Conservation (phyloP, 495 filamentous ascomycete species). For the Neurospora intermedia region DNA sequence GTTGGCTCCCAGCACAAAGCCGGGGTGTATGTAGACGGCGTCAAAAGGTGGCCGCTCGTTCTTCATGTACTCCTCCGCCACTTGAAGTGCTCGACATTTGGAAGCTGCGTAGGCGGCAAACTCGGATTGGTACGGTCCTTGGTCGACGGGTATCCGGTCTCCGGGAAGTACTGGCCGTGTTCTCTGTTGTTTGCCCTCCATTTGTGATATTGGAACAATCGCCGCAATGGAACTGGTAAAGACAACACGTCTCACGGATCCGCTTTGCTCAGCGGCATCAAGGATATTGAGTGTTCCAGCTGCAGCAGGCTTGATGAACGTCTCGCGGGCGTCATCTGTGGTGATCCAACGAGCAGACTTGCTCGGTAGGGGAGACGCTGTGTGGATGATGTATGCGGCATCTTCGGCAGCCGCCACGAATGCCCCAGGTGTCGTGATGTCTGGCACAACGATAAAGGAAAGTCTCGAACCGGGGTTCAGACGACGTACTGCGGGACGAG, state of each 20-base stretch:
- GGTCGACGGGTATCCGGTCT: slow-evolving; percentile 17
- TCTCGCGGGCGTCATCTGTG: slow-evolving; percentile 41
- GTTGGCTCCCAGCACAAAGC: slow-evolving; percentile 34
- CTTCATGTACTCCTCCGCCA: slow-evolving; percentile 31
- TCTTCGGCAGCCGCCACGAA: slow-evolving; percentile 37
- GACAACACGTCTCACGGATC: slow-evolving; percentile 53
- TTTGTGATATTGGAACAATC: slow-evolving; percentile 16
- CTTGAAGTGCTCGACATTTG: slow-evolving; percentile 32
- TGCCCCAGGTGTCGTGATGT: slow-evolving; percentile 31
- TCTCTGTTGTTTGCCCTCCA: slow-evolving; percentile 11
- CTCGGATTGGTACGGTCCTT: slow-evolving; percentile 27
- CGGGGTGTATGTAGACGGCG: slow-evolving; percentile 36
- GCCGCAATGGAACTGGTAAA: slow-evolving; percentile 36
- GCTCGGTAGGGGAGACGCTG: slow-evolving; percentile 35
- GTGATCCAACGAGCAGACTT: not conserved
- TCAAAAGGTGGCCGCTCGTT: slow-evolving; percentile 33
- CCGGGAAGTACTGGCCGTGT: slow-evolving; percentile 11
- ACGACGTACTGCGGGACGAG: slow-evolving; percentile 18
- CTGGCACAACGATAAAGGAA: slow-evolving; percentile 34
- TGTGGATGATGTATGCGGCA: slow-evolving; percentile 40
- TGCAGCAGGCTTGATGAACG: slow-evolving; percentile 57
- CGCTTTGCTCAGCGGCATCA: slow-evolving; percentile 52
- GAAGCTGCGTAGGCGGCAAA: slow-evolving; percentile 30
- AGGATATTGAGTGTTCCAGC: slow-evolving; percentile 66
- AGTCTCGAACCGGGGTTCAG: slow-evolving; percentile 23